Evolutionary conservation across 352 stramenopile species (phyloP), one percentile per base, ranked within the genome.

Genomic region (Pythium coloratum): DNA sequence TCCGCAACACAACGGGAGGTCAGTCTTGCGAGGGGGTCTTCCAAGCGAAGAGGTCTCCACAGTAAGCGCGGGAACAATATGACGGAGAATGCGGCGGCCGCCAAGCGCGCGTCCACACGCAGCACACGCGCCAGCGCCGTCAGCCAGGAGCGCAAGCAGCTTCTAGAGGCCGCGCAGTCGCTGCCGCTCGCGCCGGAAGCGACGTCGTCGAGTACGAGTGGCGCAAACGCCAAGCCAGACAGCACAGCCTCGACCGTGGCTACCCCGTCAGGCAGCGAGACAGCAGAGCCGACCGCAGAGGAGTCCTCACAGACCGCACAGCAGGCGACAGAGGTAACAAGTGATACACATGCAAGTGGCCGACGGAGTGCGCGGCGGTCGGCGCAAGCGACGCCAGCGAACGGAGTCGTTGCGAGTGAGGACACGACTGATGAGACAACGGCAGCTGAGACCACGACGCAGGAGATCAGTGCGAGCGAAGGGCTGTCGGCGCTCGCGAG

Each of bases 21-120:
- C 67, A 73, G 67, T 73, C 67, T 69, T 69, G 67, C 62, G 67
- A 72, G 66, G 66, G 66, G 59, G 59, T 72, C 55, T 49, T 32
- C 54, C 13, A 38, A 9, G 18, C 28, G 51, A 36, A 57, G 28
- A 6, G 20, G 24, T n/a, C 33, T 16, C 33, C 20, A 62, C 28
- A 30, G 28, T 30, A 64, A 71, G 47, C 55, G 66, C 66, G 66
- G 54, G 66, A 72, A 72, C 30, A 53, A 28, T 13, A 59, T 59
- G 49, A 67, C 57, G 24, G 67, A 69, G 34, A 59, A 38, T 38
- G 36, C 36, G 20, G 38, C 44, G 42, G 55, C 46, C 30, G 51
- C 46, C 55, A 68, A 68, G 55, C 67, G 67, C 42, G 67, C 56
- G 55, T 55, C 57, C 42, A 69, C 62, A 36, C 67, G 67, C 6